Evolutionary conservation across 139 green algal species (phyloP).

Genomic region (Chlorella vulgaris): DNA sequence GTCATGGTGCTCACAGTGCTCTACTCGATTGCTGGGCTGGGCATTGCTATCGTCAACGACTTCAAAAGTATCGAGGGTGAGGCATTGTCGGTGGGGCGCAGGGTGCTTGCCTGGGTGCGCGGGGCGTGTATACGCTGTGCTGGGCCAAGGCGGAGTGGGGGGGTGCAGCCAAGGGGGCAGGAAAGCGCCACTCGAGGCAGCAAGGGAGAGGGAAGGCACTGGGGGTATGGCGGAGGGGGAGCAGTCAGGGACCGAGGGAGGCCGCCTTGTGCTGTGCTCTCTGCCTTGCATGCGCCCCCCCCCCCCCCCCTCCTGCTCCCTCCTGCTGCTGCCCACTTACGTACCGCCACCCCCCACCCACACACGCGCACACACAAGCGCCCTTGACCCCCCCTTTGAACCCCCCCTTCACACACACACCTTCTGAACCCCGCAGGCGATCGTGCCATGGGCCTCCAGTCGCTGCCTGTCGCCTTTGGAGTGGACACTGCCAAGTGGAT

Average conservation of each 20-base stretch:
- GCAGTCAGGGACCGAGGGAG: too few species aligned
- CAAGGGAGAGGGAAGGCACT: too few species aligned
- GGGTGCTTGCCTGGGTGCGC: background rate
- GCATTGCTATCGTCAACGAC: slow-evolving; percentile 99
- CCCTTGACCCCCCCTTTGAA: too few species aligned
- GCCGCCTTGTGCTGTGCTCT: too few species aligned
- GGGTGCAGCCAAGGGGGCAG: too few species aligned
- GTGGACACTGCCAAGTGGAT: slow-evolving; percentile 99
- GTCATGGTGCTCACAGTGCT: slow-evolving; percentile 96
- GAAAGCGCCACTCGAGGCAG: too few species aligned
- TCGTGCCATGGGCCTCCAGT: slow-evolving; percentile 84
- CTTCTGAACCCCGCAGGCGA: slow-evolving; percentile 50
- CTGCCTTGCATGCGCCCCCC: too few species aligned
- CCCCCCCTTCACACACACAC: background rate
- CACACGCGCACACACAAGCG: too few species aligned
- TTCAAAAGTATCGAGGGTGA: slow-evolving; percentile 99
- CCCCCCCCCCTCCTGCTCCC: too few species aligned
- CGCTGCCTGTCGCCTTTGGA: slow-evolving; percentile 96
- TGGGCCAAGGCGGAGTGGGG: too few species aligned
- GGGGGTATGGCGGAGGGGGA: too few species aligned
- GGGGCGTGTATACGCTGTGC: background rate
- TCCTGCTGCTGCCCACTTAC: background rate
- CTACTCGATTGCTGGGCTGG: slow-evolving; percentile 96
- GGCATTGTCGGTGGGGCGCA: slow-evolving; percentile 7
- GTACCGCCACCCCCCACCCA: background rate